Conservation (phyloP, 1,284 basidiomycete genomes). For the Rhizoctonia solani region DNA sequence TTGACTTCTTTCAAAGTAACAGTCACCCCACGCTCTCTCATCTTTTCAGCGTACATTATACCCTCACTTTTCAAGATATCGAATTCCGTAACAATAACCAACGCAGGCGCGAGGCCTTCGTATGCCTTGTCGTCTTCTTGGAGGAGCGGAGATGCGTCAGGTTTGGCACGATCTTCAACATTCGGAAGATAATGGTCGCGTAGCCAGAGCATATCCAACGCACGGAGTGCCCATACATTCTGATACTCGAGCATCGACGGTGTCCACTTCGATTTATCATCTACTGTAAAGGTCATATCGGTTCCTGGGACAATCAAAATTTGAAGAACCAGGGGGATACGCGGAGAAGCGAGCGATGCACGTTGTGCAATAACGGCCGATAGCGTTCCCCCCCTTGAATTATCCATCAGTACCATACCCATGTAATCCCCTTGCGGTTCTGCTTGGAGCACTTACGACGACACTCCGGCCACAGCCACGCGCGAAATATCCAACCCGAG, state of each 20-base stretch:
- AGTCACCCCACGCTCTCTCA: conserved; percentile 58
- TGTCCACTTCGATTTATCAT: conserved; percentile 35
- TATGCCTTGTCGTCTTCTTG: conserved; percentile 3
- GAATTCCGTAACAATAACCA: conserved; percentile 56
- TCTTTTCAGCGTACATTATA: conserved; percentile 63
- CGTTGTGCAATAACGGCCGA: conserved; percentile 69
- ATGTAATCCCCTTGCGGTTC: no score
- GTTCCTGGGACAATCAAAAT: conserved; percentile 68
- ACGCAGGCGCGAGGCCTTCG: conserved; percentile 5
- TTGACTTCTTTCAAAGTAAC: conserved; percentile 62
- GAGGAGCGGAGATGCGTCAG: conserved; percentile 70
- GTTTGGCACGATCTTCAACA: conserved; percentile 59
- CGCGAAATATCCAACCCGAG: conserved; percentile 51
- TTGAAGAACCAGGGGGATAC: conserved; percentile 64
- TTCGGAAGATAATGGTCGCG: conserved; percentile 67
- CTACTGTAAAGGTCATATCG: conserved; percentile 61
- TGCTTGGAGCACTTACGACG: conserved; percentile 59
- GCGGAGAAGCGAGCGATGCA: conserved; percentile 54
- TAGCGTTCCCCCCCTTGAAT: conserved; percentile 61
- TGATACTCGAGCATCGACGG: conserved; percentile 62
- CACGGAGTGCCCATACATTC: conserved; percentile 62
- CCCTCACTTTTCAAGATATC: conserved; percentile 73
- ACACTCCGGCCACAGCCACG: conserved; percentile 67
- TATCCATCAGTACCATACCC: no score
- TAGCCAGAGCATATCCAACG: conserved; percentile 74